These are phyloP conservation scores for Aspergillus fumigatus DNA, from an alignment of 2,329 filamentous ascomycete genomes.

Conservation along the genomic window DNA sequence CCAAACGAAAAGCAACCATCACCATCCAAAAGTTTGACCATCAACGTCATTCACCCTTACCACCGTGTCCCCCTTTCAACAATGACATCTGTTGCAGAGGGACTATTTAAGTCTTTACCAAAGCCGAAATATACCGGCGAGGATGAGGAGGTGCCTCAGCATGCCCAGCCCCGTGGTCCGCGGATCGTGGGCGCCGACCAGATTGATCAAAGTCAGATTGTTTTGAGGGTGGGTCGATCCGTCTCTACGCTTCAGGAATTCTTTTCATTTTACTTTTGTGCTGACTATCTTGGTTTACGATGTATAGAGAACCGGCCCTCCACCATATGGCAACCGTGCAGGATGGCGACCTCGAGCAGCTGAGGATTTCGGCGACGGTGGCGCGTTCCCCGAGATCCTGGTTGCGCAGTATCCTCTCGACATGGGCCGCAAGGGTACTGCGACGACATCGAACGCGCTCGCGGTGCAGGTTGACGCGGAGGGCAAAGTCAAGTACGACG, in stretches of 20 bases:
- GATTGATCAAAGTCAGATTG: slow-evolving; percentile 79
- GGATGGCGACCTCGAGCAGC: slow-evolving; percentile 86
- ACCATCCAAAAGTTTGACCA: slow-evolving; percentile 8
- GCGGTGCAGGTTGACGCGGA: slow-evolving; percentile 87
- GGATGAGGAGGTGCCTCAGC: slow-evolving; percentile 71
- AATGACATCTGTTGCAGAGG: slow-evolving; percentile 66
- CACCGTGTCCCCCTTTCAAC: slow-evolving; percentile 8
- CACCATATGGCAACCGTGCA: slow-evolving; percentile 77
- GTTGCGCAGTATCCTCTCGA: slow-evolving; percentile 94
- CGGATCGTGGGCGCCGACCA: slow-evolving; percentile 75
- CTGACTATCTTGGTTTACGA: background rate
- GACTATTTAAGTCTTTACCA: slow-evolving; percentile 74
- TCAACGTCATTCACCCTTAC: slow-evolving; percentile 12
- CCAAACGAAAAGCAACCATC: slow-evolving; percentile 15
- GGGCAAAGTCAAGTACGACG: slow-evolving; percentile 94
- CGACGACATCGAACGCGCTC: slow-evolving; percentile 74
- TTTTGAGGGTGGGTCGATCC: slow-evolving; percentile 58
- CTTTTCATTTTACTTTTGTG: too few species aligned
- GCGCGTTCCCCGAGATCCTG: slow-evolving; percentile 89
- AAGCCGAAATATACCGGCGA: slow-evolving; percentile 89
- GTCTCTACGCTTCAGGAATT: too few species aligned
- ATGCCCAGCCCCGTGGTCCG: slow-evolving; percentile 71
- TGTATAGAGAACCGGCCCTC: slow-evolving; percentile 68
- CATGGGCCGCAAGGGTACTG: slow-evolving; percentile 76
- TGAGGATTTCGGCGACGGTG: slow-evolving; percentile 94